Base-by-base conservation (phyloP, 2,329 filamentous ascomycete species). In the Trichophyton simii region DNA sequence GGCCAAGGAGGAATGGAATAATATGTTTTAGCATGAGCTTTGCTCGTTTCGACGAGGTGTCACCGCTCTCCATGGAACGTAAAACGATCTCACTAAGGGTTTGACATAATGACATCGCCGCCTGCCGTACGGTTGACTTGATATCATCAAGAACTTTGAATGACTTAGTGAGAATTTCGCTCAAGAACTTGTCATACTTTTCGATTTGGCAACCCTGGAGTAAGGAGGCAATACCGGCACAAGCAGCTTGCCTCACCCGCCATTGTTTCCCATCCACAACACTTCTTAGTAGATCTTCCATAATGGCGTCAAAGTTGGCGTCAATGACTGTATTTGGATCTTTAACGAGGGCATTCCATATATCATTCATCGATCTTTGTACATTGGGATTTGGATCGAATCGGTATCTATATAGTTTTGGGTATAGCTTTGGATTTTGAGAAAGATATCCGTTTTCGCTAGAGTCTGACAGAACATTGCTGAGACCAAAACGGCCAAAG, bases 381-480 rank as follows among this genome's bases (percentile, higher is more conserved):
- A 97, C 94, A 65, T 95, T 96, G 1, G 86, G 81, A 70, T 96
- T 97, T 0, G 94, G 94, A 72, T 99, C 94, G 64, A 97, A 97
- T 58, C 91, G 82, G 74, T 97, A 99, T 57, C 94, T 84, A 74
- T 87, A 99, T 1, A 99, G 82, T 75, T 96, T 97, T 0, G 91
- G 90, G 68, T 96, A 97, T 15, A 99, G 82, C 72, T 95, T 96
- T 0, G 91, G 91, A 68, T 97, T 95, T 63, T 94, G 82, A 0
- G 82, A 77, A n/a, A 87, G 74, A 68, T 86, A 86, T 1, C 83
- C 83, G 67, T 84, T 81, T 13, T 83, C 79, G 62, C 81, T 84
- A 0, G 91, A 91, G 68, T 95, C 90, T 0, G 90, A 94, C 57
- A 99, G 82, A 64, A 99, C 92, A 66, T 83, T 94, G 72, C 91